Conservation (phyloP, 495 filamentous ascomycete species). For the Podospora sp. region DNA sequence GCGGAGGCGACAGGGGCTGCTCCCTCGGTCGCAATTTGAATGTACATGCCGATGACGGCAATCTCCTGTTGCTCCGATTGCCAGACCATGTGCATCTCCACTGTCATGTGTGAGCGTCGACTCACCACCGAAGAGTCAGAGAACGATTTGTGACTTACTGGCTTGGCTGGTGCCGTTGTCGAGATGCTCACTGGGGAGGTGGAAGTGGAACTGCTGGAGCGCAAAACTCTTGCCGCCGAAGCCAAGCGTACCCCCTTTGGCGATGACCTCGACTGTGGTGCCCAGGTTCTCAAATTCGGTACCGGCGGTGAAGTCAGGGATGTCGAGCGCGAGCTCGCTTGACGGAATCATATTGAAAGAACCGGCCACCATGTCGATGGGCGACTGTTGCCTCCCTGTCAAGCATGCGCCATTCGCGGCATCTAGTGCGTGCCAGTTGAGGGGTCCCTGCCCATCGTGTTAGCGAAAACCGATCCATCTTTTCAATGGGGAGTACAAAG, state of each 20-base stretch:
- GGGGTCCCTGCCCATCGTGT: conserved; percentile 46
- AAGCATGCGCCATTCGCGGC: conserved; percentile 52
- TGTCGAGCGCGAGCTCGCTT: conserved; percentile 36
- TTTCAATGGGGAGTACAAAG: too few relatives aligned
- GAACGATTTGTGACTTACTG: conserved; percentile 33
- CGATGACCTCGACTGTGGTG: conserved; percentile 59
- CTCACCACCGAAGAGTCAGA: background rate
- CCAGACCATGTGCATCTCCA: conserved; percentile 71
- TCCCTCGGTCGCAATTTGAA: conserved; percentile 55
- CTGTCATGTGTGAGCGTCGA: conserved; percentile 36
- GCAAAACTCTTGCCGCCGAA: conserved; percentile 51
- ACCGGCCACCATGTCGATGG: conserved; percentile 57
- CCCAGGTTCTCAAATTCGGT: conserved; percentile 62
- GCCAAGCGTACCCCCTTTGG: conserved; percentile 43
- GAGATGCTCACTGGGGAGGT: conserved; percentile 71
- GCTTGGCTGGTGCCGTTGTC: conserved; percentile 46
- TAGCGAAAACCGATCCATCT: background rate
- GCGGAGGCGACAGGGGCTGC: conserved; percentile 24
- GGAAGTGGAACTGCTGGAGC: conserved; percentile 70
- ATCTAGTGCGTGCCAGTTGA: conserved; percentile 61
- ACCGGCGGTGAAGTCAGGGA: conserved; percentile 41
- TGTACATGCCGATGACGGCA: conserved; percentile 62
- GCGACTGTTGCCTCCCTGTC: conserved; percentile 61
- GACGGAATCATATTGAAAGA: conserved; percentile 46
- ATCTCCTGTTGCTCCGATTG: conserved; percentile 46